Evolutionary conservation across 148 eudicot genomes (phyloP), one percentile per base, ranked within the genome.

Genomic region (Camellia granthamiana): DNA sequence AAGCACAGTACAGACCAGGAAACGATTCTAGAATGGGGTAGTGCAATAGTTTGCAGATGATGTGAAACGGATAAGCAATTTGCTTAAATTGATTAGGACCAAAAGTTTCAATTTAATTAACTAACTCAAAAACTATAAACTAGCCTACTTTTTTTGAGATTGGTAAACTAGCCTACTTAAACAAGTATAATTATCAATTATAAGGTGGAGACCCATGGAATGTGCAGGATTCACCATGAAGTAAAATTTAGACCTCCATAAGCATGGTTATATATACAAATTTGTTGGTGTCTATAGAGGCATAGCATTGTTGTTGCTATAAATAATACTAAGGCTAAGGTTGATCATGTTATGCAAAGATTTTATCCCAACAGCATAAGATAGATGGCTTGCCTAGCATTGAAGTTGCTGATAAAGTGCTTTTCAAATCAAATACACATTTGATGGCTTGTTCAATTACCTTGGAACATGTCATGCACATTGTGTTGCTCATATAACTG

Each of bases 381-480:
- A 49, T n/a, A 71, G 38, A 10, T n/a, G 41, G 58, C 55, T 3
- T 71, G 38, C 58, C 58, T 18, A 21, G 38, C 9, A 72, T 9
- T 51, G 30, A 49, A 51, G 43, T 46, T 46, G 1, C 38, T n/a
- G 42, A 64, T 64, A 3, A 64, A 64, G 9, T 64, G 70, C n/a
- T 15, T 38, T 51, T 56, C 12, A 72, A 3, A 62, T 62, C 42
- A 1, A 14, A 74, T 7, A 80, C 19, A n/a, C 7, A 47, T 18
- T 11, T 46, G 58, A 21, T 8, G 30, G 58, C 3, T 46, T 60
- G 38, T 51, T 70, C 11, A 7, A 66, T 78, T 86, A 93, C 97
- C 97, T 90, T 90, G 85, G 60, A 90, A 87, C 87, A 88, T 79
- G 8, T 82, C 90, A 46, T 81, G 77, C 61, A 83, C 80, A 64